Base-by-base conservation (phyloP, 2,329 filamentous ascomycete species). In the Penicillium freii region DNA sequence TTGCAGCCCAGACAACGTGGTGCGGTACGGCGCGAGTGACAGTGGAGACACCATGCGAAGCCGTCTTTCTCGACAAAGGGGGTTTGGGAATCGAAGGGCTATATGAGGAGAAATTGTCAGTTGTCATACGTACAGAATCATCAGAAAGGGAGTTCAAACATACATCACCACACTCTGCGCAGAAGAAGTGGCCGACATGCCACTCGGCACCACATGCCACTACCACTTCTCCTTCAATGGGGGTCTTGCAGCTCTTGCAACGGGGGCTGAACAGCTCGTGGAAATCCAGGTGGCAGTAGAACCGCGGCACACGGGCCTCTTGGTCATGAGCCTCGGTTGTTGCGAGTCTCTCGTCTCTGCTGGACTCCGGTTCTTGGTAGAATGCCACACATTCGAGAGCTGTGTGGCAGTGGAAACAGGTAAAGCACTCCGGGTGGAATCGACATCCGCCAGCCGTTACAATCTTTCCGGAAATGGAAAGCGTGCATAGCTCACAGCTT, bases 241-340 rank as follows among this genome's bases (percentile, higher is more conserved):
- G 93, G 8, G 94, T 99, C 73, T 89, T 92, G 83, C 94, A 99
- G 73, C 90, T 92, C 77, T 94, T 94, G 82, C 94, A 99, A 42
- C 91, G 87, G 5, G 94, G 94, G 33, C 90, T 92, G 75, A 91
- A 99, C 53, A 89, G 80, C 76, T 99, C 94, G 75, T 99, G 94
- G 84, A 92, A 99, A 79, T 99, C 94, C n/a, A 99, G 84, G 72
- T 97, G 93, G 76, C 94, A 99, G 78, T 90, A 99, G 82, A 97
- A 97, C 11, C 93, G 87, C 45, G 91, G 77, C 11, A 85, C 81
- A 38, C 84, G 82, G 71, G 71, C 84, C 2, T 86, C 85, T 50
- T 82, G 78, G 58, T 90, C 87, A 6, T 85, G 73, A 0, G 83
- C 69, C 63, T 87, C 82, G 25, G 84, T 85, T 31, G 86, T 85